phyloP scores from a whole-genome alignment of 2,329 filamentous ascomycete species.

The Leptodontidium sp. region DNA sequence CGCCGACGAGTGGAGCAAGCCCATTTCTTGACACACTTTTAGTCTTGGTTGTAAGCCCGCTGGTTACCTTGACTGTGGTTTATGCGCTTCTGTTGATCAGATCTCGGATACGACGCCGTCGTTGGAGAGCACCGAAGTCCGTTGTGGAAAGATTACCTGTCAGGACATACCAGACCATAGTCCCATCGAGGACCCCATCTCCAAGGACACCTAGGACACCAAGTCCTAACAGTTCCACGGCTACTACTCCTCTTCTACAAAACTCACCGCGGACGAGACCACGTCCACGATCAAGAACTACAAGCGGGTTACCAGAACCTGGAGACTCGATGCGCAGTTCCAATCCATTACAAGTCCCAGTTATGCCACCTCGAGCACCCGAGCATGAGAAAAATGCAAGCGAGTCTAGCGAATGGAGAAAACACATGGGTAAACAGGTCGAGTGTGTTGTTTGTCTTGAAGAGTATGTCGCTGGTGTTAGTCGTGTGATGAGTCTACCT shows the following conservation, averaged over 20 bases:
- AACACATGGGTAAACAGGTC: constrained; percentile 73
- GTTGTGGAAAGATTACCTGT: constrained; percentile 95
- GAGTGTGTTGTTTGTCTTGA: constrained; percentile 98
- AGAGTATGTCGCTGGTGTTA: constrained; percentile 94
- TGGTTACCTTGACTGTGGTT: constrained; percentile 91
- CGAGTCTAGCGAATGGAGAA: constrained; percentile 66
- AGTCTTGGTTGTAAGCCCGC: constrained; percentile 93
- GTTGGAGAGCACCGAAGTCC: constrained; percentile 97
- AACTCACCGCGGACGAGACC: constrained; percentile 57
- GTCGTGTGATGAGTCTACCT: constrained; percentile 93
- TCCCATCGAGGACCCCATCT: constrained; percentile 64
- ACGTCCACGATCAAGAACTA: constrained; percentile 70
- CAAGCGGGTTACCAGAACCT: constrained; percentile 65
- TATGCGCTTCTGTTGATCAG: constrained; percentile 88
- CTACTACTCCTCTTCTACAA: constrained; percentile 82
- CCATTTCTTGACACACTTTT: constrained; percentile 96
- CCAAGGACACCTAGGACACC: constrained; percentile 57
- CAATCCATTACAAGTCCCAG: constrained; percentile 42
- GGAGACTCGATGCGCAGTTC: constrained; percentile 56
- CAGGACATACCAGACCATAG: constrained; percentile 90
- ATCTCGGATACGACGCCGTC: constrained; percentile 84
- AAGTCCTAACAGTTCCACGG: constrained; percentile 71
- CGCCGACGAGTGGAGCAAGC: constrained; percentile 86
- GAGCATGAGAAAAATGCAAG: constrained; percentile 58
- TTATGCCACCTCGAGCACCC: constrained; percentile 35